Percentiles rank a stretch among this genome's conserved stretches.
Evolutionary conservation across 495 filamentous ascomycete genomes (phyloP).

Genomic region (Penicillium silybi): DNA sequence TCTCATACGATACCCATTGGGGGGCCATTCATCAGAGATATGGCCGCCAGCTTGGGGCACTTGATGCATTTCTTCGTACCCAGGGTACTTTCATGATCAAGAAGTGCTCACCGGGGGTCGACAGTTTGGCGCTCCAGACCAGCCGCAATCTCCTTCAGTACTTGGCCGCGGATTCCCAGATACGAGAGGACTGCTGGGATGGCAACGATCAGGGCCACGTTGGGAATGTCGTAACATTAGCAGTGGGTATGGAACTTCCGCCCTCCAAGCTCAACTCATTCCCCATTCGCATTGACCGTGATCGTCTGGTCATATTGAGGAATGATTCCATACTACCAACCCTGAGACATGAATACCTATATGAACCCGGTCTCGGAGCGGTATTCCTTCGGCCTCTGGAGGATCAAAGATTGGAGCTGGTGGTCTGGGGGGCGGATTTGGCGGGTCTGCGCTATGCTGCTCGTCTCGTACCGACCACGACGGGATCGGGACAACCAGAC

Average conservation of each 20-base stretch:
- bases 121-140: conserved; percentile 47
- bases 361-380: not conserved
- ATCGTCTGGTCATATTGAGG: conserved; percentile 1
- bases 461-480: conserved; percentile 53
- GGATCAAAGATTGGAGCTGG: conserved; percentile 39
- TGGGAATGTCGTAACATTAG: not conserved
- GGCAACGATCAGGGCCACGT: not conserved
- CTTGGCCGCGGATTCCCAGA: conserved; percentile 52
- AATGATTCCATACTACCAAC: not conserved
- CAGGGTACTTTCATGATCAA: conserved; percentile 42
- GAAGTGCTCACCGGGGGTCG: conserved; percentile 21
- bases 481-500: conserved; percentile 57
- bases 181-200: conserved; percentile 23
- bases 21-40: conserved; percentile 23
- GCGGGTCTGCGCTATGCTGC: conserved; percentile 46
- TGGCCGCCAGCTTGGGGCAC: conserved; percentile 45
- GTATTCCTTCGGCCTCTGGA: not conserved
- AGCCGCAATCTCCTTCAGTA: conserved; percentile 58
- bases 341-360: not conserved
- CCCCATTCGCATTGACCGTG: not conserved
- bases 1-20: conserved; percentile 13
- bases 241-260: not conserved
- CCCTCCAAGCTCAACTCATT: not conserved
- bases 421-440: conserved; percentile 52
- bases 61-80: conserved; percentile 50